These are phyloP conservation scores for Trypanosoma caninum DNA, from an alignment of 208 protist genomes.

Conservation along the genomic window DNA sequence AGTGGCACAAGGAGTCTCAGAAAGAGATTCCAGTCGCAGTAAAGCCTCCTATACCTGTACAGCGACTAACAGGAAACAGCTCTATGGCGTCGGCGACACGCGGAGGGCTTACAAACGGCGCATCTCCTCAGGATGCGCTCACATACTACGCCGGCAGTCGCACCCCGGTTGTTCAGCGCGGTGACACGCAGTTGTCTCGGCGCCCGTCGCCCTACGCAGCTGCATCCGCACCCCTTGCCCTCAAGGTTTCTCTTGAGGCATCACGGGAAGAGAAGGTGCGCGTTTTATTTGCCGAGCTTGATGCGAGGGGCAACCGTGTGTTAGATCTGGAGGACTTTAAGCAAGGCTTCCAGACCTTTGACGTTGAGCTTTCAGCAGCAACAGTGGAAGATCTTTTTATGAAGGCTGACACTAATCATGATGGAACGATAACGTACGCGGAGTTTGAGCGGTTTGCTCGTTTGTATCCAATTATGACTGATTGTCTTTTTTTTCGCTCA, in stretches of 20 bases:
- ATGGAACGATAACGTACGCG: constrained; percentile 77
- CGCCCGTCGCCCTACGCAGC: constrained; percentile 26
- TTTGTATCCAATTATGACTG: constrained; percentile 89
- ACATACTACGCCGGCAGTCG: constrained; percentile 63
- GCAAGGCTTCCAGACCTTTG: constrained; percentile 74
- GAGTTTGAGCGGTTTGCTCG: constrained; percentile 90
- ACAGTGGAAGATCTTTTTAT: constrained; percentile 90
- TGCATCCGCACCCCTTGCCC: constrained; percentile 54
- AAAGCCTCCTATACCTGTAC: constrained; percentile 49
- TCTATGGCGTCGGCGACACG: constrained; percentile 13
- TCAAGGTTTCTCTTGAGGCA: constrained; percentile 43
- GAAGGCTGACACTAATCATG: constrained; percentile 78
- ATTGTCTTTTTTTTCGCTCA: constrained; percentile 89
- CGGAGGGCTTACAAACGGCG: constrained; percentile 6
- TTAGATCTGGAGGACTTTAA: constrained; percentile 83
- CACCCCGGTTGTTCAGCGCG: constrained; percentile 25
- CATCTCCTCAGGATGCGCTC: constrained; percentile 27
- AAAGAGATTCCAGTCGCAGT: constrained; percentile 82
- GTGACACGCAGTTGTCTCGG: constrained; percentile 33
- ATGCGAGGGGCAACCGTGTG: constrained; percentile 70
- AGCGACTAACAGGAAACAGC: constrained; percentile 6
- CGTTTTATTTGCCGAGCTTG: constrained; percentile 86
- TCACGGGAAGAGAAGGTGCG: constrained; percentile 87
- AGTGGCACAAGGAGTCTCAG: constrained; percentile 90
- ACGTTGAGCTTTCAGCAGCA: constrained; percentile 81